A percentile compares a stretch with the other conserved stretches of the same genome.
Evolutionary conservation across 2,329 filamentous ascomycete genomes (phyloP).

Genomic region (Ophiostoma sp.): DNA sequence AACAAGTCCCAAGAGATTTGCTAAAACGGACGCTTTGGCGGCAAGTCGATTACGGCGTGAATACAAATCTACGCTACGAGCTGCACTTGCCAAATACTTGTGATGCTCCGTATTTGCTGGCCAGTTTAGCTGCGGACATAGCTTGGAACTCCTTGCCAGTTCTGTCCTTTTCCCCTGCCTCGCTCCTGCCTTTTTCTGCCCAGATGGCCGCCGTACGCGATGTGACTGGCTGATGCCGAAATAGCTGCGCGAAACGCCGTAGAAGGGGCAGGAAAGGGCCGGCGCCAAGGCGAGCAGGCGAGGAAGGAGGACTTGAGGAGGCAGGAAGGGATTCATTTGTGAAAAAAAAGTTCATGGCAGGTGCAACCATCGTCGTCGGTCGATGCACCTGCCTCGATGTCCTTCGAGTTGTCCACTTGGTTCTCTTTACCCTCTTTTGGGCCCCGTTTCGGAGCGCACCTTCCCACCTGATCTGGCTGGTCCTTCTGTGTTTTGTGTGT

Average conservation of each 20-base stretch:
- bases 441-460: slow-evolving; percentile 9
- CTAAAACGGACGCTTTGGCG: slow-evolving; percentile 11
- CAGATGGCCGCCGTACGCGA: slow-evolving; percentile 23
- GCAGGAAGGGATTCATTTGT: background rate
- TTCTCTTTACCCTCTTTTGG: background rate
- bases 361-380: slow-evolving; percentile 6
- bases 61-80: background rate
- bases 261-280: slow-evolving; percentile 20
- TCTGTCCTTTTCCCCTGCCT: background rate
- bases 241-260: slow-evolving; percentile 6
- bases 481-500: slow-evolving; percentile 2
- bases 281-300: background rate
- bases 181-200: slow-evolving; percentile 8
- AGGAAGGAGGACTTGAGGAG: background rate
- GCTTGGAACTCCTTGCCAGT: slow-evolving; percentile 9
- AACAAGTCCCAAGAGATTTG: background rate
- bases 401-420: background rate
- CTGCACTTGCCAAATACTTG: background rate
- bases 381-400: background rate
- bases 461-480: background rate
- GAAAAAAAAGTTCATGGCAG: background rate
- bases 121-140: background rate
- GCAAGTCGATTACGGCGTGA: slow-evolving; percentile 9
- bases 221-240: slow-evolving; percentile 22
- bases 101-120: slow-evolving; percentile 5